Base-by-base conservation (phyloP, 164 flowering plant genomes). In the Tinospora cordifolia region DNA sequence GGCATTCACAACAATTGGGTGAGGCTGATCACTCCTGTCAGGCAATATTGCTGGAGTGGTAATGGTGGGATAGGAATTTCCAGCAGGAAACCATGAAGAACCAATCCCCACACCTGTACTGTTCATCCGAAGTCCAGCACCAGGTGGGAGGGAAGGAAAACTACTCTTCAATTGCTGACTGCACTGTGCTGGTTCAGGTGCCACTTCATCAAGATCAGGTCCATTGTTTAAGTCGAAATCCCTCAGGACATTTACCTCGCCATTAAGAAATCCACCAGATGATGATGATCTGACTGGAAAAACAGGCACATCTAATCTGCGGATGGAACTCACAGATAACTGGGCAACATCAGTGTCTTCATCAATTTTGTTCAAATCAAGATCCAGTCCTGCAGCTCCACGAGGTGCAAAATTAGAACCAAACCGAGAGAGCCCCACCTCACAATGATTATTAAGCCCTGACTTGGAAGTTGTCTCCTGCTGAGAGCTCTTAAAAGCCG, bases 161-260 rank as follows among this genome's bases (percentile, higher is more conserved):
- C 65, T 73, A 68, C 73, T 79, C 66, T 77, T 78, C 3, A 66
- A 12, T 66, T 71, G 80, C 72, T 81, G 90, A 62, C 74, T 71
- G 26, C 63, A 79, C 4, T 74, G 44, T 25, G 81, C 65, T 63
- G 81, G 63, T 72, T 86, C 92, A 34, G 75, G 63, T 54, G 75
- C 71, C 44, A 69, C 71, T 54, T 88, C 97, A 76, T 90, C 96
- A 76, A 76, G 73, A 24, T 67, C 74, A 19, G 97, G 95, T 0
- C 97, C 97, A 85, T 87, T 76, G 71, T 94, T 94, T 81, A 90
- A 79, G 84, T 92, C 97, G 71, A 94, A 92, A 74, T 87, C 83
- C 80, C 95, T 84, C 46, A 71, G 60, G 41, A 63, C 79, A 73
- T 77, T 82, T 11, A 64, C 73, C 69, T 79, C 89, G 47, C 84